These are phyloP conservation scores for Ilyonectria destructans DNA, from an alignment of 2,329 filamentous ascomycete species.

Conservation along the genomic window DNA sequence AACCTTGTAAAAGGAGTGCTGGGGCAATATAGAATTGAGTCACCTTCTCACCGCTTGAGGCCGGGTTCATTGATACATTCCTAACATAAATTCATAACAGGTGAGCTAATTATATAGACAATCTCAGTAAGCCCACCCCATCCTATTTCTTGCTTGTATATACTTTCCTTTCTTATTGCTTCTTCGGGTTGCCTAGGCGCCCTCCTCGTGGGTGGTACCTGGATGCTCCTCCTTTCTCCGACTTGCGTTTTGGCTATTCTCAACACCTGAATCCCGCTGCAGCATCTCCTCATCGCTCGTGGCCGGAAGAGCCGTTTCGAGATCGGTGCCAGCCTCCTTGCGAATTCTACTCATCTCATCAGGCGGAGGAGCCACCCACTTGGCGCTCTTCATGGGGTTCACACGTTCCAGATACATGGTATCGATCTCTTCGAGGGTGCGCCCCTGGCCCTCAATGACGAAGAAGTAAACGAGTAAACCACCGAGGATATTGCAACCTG, in stretches of 20 bases:
- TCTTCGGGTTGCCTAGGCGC: neutral
- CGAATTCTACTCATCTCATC: slow-evolving; percentile 62
- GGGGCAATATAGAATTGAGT: too few relatives aligned
- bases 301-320: slow-evolving; percentile 45
- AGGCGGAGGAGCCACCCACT: slow-evolving; percentile 65
- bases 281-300: slow-evolving; percentile 42
- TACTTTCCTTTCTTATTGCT: neutral
- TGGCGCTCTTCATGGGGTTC: slow-evolving; percentile 73
- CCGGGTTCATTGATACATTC: neutral
- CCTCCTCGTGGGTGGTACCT: slow-evolving; percentile 34
- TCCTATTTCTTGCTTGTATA: neutral
- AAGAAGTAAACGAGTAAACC: slow-evolving; percentile 83
- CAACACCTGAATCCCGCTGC: slow-evolving; percentile 24
- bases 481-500: slow-evolving; percentile 77
- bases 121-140: neutral
- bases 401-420: slow-evolving; percentile 81
- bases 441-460: slow-evolving; percentile 81
- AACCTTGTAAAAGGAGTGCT: too few relatives aligned
- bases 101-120: neutral
- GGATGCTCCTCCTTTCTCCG: slow-evolving; percentile 37
- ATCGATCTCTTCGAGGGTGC: slow-evolving; percentile 85
- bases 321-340: slow-evolving; percentile 59
- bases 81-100: neutral
- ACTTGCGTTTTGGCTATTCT: slow-evolving; percentile 20
- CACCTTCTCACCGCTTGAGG: too few relatives aligned